Percentiles rank a stretch among this genome's conserved stretches.
These are phyloP conservation scores for Suillus alpinus DNA, from an alignment of 768 basidiomycete genomes.

Conservation along the genomic window DNA sequence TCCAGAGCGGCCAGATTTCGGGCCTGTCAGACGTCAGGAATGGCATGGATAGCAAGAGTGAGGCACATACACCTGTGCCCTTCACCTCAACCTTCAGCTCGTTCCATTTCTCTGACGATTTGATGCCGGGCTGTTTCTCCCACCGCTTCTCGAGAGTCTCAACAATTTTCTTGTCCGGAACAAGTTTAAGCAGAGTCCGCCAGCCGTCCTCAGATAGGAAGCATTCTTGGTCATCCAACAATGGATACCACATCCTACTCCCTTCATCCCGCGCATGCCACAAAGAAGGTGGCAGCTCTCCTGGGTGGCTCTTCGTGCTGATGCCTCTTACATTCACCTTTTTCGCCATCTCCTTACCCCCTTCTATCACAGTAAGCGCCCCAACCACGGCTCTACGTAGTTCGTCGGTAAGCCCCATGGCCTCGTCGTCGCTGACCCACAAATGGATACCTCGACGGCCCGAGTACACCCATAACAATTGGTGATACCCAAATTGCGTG, in stretches of 20 bases:
- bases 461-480: constrained; percentile 97
- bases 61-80: not conserved
- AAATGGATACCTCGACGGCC: constrained; percentile 97
- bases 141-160: constrained; percentile 55
- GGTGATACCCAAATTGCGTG: constrained; percentile 87
- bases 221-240: constrained; percentile 82
- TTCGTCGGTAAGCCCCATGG: constrained; percentile 88
- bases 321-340: constrained; percentile 69
- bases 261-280: constrained; percentile 53
- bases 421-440: constrained; percentile 91
- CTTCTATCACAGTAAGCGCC: constrained; percentile 81
- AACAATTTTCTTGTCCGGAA: constrained; percentile 61
- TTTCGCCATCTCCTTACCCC: constrained; percentile 78
- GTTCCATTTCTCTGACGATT: constrained; percentile 74
- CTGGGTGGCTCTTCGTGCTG: constrained; percentile 17
- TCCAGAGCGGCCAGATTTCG: constrained; percentile 57
- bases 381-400: constrained; percentile 84
- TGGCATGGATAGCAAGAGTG: not conserved
- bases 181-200: constrained; percentile 67
- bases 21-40: constrained; percentile 7
- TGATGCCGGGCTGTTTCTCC: constrained; percentile 46
- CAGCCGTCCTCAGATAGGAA: constrained; percentile 71
- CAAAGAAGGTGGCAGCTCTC: constrained; percentile 68
- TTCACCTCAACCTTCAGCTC: constrained; percentile 47
- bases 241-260: constrained; percentile 51